Evolutionary conservation across 768 basidiomycete genomes (phyloP), one percentile per base, ranked within the genome.

Genomic region (Crepidotus variabilis): DNA sequence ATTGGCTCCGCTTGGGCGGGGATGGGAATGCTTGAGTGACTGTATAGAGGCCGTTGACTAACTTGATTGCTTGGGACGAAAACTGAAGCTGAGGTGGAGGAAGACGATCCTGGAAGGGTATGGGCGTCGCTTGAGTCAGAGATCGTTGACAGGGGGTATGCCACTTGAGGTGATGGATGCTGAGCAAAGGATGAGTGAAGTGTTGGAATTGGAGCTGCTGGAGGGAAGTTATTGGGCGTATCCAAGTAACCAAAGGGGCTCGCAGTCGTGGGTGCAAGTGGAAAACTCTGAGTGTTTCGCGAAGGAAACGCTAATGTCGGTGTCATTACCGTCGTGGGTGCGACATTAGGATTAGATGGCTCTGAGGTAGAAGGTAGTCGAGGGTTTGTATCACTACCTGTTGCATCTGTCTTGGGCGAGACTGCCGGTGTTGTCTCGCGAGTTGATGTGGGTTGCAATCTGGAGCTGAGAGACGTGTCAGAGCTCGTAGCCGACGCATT

Each of bases 161-260:
- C 9, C 8, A 16, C 35, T 8, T 36, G 35, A 8, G 35, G 9
- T 36, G 35, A 16, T 36, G 16, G 9, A 16, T 36, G 35, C 16
- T 72, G 70, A 53, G 63, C 71, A 60, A 64, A 72, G 18, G 69
- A 60, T 13, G 72, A 69, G 54, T 73, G 75, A 16, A 70, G 60
- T 20, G 66, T 60, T 36, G 60, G 66, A 16, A 69, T 63, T 6
- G 71, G 69, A 8, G 70, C 63, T 13, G 67, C 61, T 24, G 71
- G 57, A 28, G 72, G 63, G 45, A 67, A 64, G 52, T 70, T 72
- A 32, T 49, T 66, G 2, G 72, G 67, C 7, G 63, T 70, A 39
- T 82, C 76, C 48, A 87, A 71, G 63, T 87, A 87, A 16, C 80
- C 80, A 62, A 87, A 87, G 0, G 86, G 86, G 35, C 35, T 36